Base-by-base conservation (phyloP, 108 stramenopile genomes). In the Nitzschia inconspicua region DNA sequence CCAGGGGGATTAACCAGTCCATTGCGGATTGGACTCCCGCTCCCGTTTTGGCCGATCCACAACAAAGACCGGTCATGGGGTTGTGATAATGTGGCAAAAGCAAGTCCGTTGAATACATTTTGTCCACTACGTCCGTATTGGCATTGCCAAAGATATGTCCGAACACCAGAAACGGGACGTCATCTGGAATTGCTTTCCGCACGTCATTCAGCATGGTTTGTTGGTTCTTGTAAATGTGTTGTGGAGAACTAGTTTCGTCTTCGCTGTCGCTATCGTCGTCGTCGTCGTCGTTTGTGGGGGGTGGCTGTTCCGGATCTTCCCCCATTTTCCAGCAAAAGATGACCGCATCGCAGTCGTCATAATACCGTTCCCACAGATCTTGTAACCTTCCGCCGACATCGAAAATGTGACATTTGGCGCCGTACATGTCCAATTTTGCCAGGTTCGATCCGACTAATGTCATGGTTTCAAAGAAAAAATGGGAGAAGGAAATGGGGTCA, bases 301-400 rank as follows among this genome's bases (percentile, higher is more conserved):
- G 55, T n/a, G 55, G 28, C 5, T 48, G 27, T 16, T 42, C 59
- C 4, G 39, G 43, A 23, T 70, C 71, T 1, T 52, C 53, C 20
- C 58, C 62, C 10, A 56, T 16, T 57, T 76, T 68, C 58, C 85
- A 81, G 37, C 87, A 85, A 54, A 78, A 91, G 8, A 88, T 60
- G 14, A 91, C 78, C 18, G 82, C 90, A 63, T 91, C 86, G 25
- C 79, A 72, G 63, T 91, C 90, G 9, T 63, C 63, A 51, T 88
- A 91, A 56, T 91, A 91, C 52, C 85, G 68, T 58, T 86, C 83
- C 85, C 90, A 88, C 39, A 91, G 64, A 32, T 83, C 78, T 49
- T 81, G 75, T 71, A 91, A 64, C 42, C 70, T 84, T 13, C 90
- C 90, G 51, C 90, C 84, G 6, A 91, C 68, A 63, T 91, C 90